A percentile compares a stretch with the other conserved stretches of the same genome.
Evolutionary conservation across 805 yeast genomes (phyloP).

Genomic region (Myxozyma mucilagina): DNA sequence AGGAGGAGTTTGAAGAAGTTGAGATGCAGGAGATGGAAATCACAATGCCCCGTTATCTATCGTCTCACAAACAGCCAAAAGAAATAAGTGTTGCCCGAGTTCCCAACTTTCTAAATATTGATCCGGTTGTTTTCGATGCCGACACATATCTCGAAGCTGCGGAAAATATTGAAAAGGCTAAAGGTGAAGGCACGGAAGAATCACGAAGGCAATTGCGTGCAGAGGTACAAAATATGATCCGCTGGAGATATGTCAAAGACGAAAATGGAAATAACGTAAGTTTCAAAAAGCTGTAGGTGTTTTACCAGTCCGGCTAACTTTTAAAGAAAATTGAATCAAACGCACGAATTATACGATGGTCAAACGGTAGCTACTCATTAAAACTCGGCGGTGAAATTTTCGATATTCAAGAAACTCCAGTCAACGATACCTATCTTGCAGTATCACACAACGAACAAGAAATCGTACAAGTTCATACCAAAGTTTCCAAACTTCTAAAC

Average conservation of each 20-base stretch:
- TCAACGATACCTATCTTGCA: slow-evolving; percentile 70
- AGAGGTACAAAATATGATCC: slow-evolving; percentile 76
- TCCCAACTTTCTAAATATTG: slow-evolving; percentile 81
- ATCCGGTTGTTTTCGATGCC: slow-evolving; percentile 80
- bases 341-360: slow-evolving; percentile 89
- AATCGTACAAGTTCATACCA: slow-evolving; percentile 66
- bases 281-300: neutral
- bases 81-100: slow-evolving; percentile 57
- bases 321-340: slow-evolving; percentile 65
- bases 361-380: slow-evolving; percentile 83
- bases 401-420: slow-evolving; percentile 66
- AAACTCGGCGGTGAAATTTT: slow-evolving; percentile 86
- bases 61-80: slow-evolving; percentile 34
- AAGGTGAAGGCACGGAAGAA: slow-evolving; percentile 23
- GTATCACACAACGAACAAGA: slow-evolving; percentile 70
- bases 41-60: slow-evolving; percentile 40
- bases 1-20: slow-evolving; percentile 32
- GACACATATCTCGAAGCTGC: slow-evolving; percentile 49
- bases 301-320: neutral
- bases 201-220: slow-evolving; percentile 43
- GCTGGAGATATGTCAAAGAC: slow-evolving; percentile 90
- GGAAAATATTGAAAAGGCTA: slow-evolving; percentile 25
- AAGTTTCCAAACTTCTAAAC: slow-evolving; percentile 63
- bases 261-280: slow-evolving; percentile 55
- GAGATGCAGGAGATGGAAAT: slow-evolving; percentile 39